Percentiles rank a stretch among this genome's conserved stretches.
These are phyloP conservation scores for Starmerella asiatica DNA, from an alignment of 805 yeast genomes.

Conservation along the genomic window DNA sequence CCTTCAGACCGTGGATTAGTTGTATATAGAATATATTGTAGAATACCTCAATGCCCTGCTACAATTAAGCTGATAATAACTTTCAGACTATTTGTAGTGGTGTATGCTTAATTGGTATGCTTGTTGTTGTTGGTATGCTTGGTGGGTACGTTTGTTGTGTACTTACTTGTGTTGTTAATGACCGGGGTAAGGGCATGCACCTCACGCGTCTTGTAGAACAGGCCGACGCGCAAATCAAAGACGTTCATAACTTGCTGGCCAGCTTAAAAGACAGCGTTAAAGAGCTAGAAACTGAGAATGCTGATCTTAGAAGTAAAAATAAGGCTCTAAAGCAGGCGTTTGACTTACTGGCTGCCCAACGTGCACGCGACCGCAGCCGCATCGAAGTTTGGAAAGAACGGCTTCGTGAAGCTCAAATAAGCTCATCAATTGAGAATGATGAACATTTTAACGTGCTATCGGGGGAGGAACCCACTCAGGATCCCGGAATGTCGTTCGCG, in stretches of 20 bases:
- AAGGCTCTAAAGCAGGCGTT: constrained; percentile 4
- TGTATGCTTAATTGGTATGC: neutral
- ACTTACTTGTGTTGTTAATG: neutral
- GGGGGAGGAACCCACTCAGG: constrained; percentile 10
- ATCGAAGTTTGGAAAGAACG: constrained; percentile 7
- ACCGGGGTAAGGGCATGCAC: neutral
- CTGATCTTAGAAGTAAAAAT: neutral
- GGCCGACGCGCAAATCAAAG: neutral
- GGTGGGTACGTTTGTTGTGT: neutral
- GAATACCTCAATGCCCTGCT: neutral
- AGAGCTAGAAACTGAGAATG: neutral
- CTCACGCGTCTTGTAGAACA: neutral
- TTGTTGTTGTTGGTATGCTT: too few relatives aligned
- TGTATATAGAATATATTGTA: neutral
- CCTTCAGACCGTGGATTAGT: neutral
- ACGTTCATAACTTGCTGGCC: neutral
- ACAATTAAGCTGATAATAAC: neutral
- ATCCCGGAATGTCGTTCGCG: neutral
- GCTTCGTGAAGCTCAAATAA: neutral
- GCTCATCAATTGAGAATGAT: too few relatives aligned
- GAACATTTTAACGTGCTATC: too few relatives aligned
- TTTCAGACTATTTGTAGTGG: neutral
- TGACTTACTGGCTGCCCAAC: neutral
- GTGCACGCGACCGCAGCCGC: constrained; percentile 5
- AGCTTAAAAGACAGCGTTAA: neutral